These are phyloP conservation scores for Trichomonas vaginalis DNA, from an alignment of 208 protist species.

Conservation along the genomic window DNA sequence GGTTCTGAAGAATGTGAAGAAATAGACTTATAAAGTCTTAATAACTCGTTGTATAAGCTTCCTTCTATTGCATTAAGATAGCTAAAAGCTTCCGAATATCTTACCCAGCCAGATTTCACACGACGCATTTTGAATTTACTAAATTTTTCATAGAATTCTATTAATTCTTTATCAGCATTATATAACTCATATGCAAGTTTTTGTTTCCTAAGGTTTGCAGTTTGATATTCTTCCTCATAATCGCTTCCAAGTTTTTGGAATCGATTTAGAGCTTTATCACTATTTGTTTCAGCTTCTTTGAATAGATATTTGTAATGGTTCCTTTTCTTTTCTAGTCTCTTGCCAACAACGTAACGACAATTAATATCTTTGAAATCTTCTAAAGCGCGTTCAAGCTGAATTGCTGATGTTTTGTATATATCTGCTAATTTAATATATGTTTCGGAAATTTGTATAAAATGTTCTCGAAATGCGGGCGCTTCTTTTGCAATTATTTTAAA, in stretches of 20 bases:
- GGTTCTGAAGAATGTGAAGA: no score
- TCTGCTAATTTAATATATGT: background rate
- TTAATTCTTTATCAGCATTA: background rate
- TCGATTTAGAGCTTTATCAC: background rate
- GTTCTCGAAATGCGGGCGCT: background rate
- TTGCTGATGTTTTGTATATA: background rate
- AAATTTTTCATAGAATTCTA: background rate
- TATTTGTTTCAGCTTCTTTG: background rate
- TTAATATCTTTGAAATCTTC: background rate
- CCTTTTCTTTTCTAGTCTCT: background rate
- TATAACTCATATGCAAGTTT: background rate
- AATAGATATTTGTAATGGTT: background rate
- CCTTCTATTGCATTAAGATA: background rate
- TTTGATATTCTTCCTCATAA: background rate
- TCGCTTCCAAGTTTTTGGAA: background rate
- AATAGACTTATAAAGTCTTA: background rate
- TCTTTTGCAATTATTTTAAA: background rate
- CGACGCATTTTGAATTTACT: background rate
- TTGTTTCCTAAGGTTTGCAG: background rate
- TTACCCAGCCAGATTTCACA: background rate
- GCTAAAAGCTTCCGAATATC: background rate
- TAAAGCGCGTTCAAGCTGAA: background rate
- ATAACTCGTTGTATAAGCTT: background rate
- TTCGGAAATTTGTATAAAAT: background rate
- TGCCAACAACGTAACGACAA: background rate